Percentiles rank a stretch among this genome's conserved stretches.
phyloP scores from a whole-genome alignment of 2,329 filamentous ascomycete species.

The Venturia oleaginea region DNA sequence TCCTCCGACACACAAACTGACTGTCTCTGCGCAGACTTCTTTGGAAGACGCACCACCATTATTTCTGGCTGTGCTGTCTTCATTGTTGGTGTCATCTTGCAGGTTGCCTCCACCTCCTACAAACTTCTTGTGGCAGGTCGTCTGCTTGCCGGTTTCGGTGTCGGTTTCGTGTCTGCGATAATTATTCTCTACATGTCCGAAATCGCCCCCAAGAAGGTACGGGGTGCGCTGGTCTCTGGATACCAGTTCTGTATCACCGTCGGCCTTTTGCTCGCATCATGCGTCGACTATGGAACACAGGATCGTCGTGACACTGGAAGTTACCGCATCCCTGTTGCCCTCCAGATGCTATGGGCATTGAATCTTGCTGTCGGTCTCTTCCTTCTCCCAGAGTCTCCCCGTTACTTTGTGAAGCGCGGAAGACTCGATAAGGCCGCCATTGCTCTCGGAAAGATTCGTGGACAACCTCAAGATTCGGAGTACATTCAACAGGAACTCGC shows the following conservation, averaged over 20 bases:
- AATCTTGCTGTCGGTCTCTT: slow-evolving; percentile 65
- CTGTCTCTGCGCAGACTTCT: slow-evolving; percentile 41
- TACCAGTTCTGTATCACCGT: slow-evolving; percentile 81
- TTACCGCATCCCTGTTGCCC: slow-evolving; percentile 71
- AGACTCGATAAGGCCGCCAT: slow-evolving; percentile 54
- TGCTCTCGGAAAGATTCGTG: slow-evolving; percentile 60
- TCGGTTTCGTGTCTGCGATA: slow-evolving; percentile 61
- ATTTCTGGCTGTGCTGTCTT: slow-evolving; percentile 65
- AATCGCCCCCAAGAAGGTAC: slow-evolving; percentile 20
- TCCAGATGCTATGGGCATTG: slow-evolving; percentile 74
- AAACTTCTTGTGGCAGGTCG: slow-evolving; percentile 58
- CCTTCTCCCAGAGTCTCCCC: slow-evolving; percentile 74
- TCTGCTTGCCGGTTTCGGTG: slow-evolving; percentile 65
- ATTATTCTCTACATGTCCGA: slow-evolving; percentile 45
- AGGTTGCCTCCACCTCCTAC: slow-evolving; percentile 52
- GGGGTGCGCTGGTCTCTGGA: slow-evolving; percentile 69
- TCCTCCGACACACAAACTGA: neutral
- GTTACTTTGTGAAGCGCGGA: slow-evolving; percentile 76
- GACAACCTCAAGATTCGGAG: slow-evolving; percentile 61
- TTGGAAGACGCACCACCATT: slow-evolving; percentile 64
- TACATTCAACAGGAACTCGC: slow-evolving; percentile 71
- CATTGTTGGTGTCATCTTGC: slow-evolving; percentile 43
- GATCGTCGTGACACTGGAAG: slow-evolving; percentile 51
- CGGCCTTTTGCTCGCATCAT: slow-evolving; percentile 65
- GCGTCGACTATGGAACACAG: slow-evolving; percentile 64